phyloP scores from a whole-genome alignment of 1,139 yeast genomes.

The Debaryomycetaceae sp. region DNA sequence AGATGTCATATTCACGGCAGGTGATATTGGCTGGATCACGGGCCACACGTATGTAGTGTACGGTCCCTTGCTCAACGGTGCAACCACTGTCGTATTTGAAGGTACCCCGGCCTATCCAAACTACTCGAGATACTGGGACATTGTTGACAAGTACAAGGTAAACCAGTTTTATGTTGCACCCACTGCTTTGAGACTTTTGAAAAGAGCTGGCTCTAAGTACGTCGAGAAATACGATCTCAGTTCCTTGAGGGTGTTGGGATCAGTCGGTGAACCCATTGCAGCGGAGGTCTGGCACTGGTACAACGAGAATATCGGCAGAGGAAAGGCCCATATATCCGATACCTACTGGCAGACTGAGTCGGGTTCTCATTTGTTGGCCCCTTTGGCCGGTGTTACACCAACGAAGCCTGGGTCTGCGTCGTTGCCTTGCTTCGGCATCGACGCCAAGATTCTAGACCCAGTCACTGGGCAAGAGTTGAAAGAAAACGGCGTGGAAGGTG shows the following conservation, averaged over 20 bases:
- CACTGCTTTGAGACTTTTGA: slow-evolving; percentile 78
- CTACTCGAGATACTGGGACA: slow-evolving; percentile 79
- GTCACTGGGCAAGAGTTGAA: slow-evolving; percentile 63
- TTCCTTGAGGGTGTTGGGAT: slow-evolving; percentile 70
- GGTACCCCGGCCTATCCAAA: slow-evolving; percentile 86
- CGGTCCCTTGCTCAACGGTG: slow-evolving; percentile 77
- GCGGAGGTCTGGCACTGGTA: slow-evolving; percentile 95
- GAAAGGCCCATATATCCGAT: slow-evolving; percentile 70
- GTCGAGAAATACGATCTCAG: slow-evolving; percentile 63
- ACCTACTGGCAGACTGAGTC: slow-evolving; percentile 87
- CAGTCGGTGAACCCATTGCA: slow-evolving; percentile 92
- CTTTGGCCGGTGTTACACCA: slow-evolving; percentile 70
- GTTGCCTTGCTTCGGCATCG: slow-evolving; percentile 73
- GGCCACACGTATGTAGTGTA: slow-evolving; percentile 83
- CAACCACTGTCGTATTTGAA: slow-evolving; percentile 78
- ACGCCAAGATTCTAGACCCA: slow-evolving; percentile 67
- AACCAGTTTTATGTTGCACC: slow-evolving; percentile 90
- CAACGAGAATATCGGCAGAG: slow-evolving; percentile 72
- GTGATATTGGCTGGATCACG: slow-evolving; percentile 88
- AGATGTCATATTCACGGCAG: slow-evolving; percentile 77
- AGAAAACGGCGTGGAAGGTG: slow-evolving; percentile 70
- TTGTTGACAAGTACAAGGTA: slow-evolving; percentile 71
- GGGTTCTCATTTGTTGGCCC: slow-evolving; percentile 70
- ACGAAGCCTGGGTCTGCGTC: slow-evolving; percentile 81
- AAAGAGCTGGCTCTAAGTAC: slow-evolving; percentile 73